phyloP scores from a whole-genome alignment of 108 stramenopile species.

The Cyclostephanos tholiformis region DNA sequence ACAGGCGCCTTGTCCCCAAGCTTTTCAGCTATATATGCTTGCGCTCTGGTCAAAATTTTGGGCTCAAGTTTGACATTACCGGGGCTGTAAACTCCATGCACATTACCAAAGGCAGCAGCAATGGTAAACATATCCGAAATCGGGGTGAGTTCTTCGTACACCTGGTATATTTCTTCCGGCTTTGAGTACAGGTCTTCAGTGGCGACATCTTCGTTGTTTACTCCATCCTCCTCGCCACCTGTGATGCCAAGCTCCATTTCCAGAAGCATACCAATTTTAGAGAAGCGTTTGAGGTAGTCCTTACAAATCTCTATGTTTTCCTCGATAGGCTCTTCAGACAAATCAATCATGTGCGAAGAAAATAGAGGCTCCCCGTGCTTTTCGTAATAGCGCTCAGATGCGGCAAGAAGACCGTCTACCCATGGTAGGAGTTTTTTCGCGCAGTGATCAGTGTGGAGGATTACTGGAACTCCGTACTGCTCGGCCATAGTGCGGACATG shows the following conservation, averaged over 20 bases:
- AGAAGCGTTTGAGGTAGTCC: conserved; percentile 77
- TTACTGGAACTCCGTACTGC: conserved; percentile 93
- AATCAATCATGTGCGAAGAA: conserved; percentile 95
- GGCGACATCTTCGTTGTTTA: conserved; percentile 87
- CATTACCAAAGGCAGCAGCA: conserved; percentile 94
- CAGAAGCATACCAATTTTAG: conserved; percentile 81
- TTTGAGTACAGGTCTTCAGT: conserved; percentile 89
- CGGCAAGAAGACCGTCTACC: conserved; percentile 89
- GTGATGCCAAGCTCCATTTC: conserved; percentile 97
- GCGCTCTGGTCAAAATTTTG: conserved; percentile 81
- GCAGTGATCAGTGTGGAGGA: conserved; percentile 96
- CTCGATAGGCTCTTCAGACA: conserved; percentile 92
- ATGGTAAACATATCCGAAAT: conserved; percentile 86
- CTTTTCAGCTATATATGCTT: conserved; percentile 85
- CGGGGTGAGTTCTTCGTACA: conserved; percentile 68
- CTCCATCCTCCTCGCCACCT: conserved; percentile 96
- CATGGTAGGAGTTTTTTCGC: conserved; percentile 90
- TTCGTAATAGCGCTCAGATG: conserved; percentile 75
- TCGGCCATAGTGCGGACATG: conserved; percentile 94
- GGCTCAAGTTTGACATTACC: conserved; percentile 93
- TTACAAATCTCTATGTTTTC: conserved; percentile 93
- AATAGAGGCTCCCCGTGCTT: conserved; percentile 92
- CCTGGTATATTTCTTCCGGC: conserved; percentile 88
- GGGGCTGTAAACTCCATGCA: conserved; percentile 93
- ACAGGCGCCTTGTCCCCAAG: conserved; percentile 74